Evolutionary conservation across 202 grass and related monocot genomes (phyloP), one percentile per base, ranked within the genome.

Genomic region (Dendrocalamus latiflorus): DNA sequence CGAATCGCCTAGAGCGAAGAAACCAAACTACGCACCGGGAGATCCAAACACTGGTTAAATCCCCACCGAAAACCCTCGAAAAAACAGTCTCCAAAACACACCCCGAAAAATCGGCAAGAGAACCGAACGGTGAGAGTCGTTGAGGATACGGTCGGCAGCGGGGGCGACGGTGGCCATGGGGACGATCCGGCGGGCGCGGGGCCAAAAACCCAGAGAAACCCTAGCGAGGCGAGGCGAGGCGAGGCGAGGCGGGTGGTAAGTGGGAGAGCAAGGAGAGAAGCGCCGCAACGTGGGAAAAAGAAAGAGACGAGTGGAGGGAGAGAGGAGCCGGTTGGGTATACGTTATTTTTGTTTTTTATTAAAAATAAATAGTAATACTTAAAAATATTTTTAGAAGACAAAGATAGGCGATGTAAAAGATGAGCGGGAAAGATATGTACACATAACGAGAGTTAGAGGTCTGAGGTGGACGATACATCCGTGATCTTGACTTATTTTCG

Each of bases 141-240:
- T 4, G 89, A 96, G 93, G 83, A 96, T 96, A 96, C 93, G 90
- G 42, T 90, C 90, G 45, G 90, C 86, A 26, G 83, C 74, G 8
- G 87, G 78, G 28, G 28, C 28, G 28, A 30, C 28, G 28, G 28
- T 30, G 2, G 85, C 86, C 93, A 96, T 96, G 61, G 62, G 28
- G 69, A 15, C 69, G 93, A 87, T 93, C 88, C 72, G 68, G 60
- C 51, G 5, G 18, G 16, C 38, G 11, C 11, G 10, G 42, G 6
- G 48, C 34, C 42, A 68, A 68, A 77, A 81, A 68, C 43, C 75
- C 80, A 86, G 85, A 56, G 65, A 82, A 93, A 90, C 85, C 83
- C 88, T 88, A 89, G 58, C 65, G 78, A 42, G 60, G 14, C 34
- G 58, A 78, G n/a, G n/a, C n/a, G n/a, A n/a, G n/a, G n/a, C n/a